Conservation (phyloP, 1,284 basidiomycete genomes). For the Fomitopsis palustris region DNA sequence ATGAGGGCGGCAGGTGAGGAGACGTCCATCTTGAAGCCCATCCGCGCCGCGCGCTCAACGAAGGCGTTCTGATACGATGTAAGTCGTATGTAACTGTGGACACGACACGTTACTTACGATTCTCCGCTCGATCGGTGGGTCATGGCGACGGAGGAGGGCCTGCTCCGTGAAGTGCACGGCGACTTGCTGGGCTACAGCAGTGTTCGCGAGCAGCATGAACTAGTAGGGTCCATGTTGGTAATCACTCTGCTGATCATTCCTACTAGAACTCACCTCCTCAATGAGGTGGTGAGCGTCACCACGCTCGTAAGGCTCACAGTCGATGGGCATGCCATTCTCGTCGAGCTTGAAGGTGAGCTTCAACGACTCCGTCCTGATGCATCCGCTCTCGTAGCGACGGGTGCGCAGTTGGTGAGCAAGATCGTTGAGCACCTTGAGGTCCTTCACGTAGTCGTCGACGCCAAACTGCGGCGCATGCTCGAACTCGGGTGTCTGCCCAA, state of each 20-base stretch:
- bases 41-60: slow-evolving; percentile 72
- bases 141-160: slow-evolving; percentile 91
- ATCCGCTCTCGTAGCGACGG: slow-evolving; percentile 79
- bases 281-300: slow-evolving; percentile 80
- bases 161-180: slow-evolving; percentile 94
- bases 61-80: slow-evolving; percentile 59
- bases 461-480: slow-evolving; percentile 57
- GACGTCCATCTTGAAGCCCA: slow-evolving; percentile 83
- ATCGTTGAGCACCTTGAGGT: slow-evolving; percentile 69
- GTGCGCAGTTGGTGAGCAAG: slow-evolving; percentile 75
- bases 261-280: slow-evolving; percentile 66
- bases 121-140: slow-evolving; percentile 88
- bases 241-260: not conserved
- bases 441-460: slow-evolving; percentile 63
- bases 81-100: slow-evolving; percentile 3
- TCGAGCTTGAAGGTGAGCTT: slow-evolving; percentile 82
- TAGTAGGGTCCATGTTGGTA: slow-evolving; percentile 26
- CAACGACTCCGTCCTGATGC: slow-evolving; percentile 71
- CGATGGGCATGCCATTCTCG: slow-evolving; percentile 77
- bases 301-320: slow-evolving; percentile 67
- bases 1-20: slow-evolving; percentile 82
- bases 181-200: slow-evolving; percentile 87
- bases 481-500: slow-evolving; percentile 62
- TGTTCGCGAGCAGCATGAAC: slow-evolving; percentile 95
- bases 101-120: slow-evolving; percentile 46